Percentiles rank a stretch among this genome's conserved stretches.
These are phyloP conservation scores for Westerdykella sp. DNA, from an alignment of 2,329 filamentous ascomycete species.

Conservation along the genomic window DNA sequence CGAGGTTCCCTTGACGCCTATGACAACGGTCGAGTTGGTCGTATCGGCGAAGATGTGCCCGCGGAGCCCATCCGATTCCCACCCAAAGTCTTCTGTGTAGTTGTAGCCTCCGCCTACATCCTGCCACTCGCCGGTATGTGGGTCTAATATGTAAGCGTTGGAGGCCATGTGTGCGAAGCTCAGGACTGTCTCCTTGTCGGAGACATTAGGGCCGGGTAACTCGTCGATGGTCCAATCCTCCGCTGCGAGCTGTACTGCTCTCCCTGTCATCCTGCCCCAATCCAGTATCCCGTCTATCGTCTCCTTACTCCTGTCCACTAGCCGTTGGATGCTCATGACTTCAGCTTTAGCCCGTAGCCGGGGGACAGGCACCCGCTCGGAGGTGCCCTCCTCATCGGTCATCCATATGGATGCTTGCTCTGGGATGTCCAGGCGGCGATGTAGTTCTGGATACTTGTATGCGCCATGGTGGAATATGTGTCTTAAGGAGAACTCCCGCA, in stretches of 20 bases:
- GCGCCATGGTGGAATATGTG: conserved; percentile 93
- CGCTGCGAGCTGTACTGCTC: conserved; percentile 60
- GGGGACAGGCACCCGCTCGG: conserved; percentile 37
- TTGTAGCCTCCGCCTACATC: conserved; percentile 67
- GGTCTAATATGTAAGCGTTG: conserved; percentile 76
- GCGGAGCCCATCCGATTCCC: conserved; percentile 80
- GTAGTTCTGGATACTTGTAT: conserved; percentile 67
- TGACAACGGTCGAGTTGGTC: conserved; percentile 77
- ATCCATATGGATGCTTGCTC: conserved; percentile 57
- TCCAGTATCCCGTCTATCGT: conserved; percentile 75
- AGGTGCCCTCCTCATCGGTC: conserved; percentile 49
- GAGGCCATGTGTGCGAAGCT: conserved; percentile 82
- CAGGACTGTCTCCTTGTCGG: conserved; percentile 77
- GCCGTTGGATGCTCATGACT: conserved; percentile 66
- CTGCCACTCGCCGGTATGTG: conserved; percentile 71
- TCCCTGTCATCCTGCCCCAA: conserved; percentile 62
- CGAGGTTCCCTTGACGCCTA: conserved; percentile 85
- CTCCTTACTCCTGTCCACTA: conserved; percentile 69
- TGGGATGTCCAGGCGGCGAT: conserved; percentile 68
- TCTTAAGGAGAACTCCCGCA: conserved; percentile 50
- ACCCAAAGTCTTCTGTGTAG: conserved; percentile 82
- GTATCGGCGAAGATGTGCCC: conserved; percentile 91
- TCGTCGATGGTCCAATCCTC: conserved; percentile 80
- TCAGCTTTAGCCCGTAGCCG: conserved; percentile 54
- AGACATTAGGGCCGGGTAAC: conserved; percentile 70